phyloP scores from a whole-genome alignment of 2,329 filamentous ascomycete species.

The Fusarium sp. region DNA sequence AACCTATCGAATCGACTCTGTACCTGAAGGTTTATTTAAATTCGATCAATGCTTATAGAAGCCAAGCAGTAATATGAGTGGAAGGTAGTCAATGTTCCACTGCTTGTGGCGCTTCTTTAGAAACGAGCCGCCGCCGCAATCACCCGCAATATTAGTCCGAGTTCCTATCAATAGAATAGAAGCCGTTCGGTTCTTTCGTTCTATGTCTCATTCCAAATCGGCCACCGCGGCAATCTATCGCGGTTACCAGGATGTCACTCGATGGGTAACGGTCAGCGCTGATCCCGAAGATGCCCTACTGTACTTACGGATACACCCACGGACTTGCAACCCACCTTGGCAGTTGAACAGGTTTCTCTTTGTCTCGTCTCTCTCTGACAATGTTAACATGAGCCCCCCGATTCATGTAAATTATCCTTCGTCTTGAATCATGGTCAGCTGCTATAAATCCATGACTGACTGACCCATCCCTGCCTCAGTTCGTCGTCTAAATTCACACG shows the following conservation, averaged over 20 bases:
- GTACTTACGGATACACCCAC: neutral
- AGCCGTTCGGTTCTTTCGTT: neutral
- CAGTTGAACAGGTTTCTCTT: neutral
- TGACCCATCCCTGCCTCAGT: constrained; percentile 14
- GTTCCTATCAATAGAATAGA: neutral
- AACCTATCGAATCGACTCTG: neutral
- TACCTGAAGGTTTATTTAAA: constrained; percentile 20
- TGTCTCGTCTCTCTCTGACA: neutral
- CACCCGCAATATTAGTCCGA: neutral
- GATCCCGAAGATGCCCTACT: constrained; percentile 12
- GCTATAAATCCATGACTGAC: neutral
- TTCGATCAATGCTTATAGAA: constrained; percentile 13
- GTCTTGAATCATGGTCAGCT: constrained; percentile 30
- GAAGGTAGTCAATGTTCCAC: constrained; percentile 26
- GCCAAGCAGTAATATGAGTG: neutral
- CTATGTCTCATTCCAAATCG: constrained; percentile 15
- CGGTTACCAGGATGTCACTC: constrained; percentile 13
- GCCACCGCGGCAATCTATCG: constrained; percentile 24
- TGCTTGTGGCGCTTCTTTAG: constrained; percentile 12
- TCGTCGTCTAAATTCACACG: constrained; percentile 6
- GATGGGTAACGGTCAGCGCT: constrained; percentile 25
- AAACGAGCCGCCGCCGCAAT: neutral
- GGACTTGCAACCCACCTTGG: constrained; percentile 18
- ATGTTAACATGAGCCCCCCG: constrained; percentile 36
- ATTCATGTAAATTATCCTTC: constrained; percentile 45